Base-by-base conservation (phyloP, 768 basidiomycete genomes). In the Termitomyces sp. region DNA sequence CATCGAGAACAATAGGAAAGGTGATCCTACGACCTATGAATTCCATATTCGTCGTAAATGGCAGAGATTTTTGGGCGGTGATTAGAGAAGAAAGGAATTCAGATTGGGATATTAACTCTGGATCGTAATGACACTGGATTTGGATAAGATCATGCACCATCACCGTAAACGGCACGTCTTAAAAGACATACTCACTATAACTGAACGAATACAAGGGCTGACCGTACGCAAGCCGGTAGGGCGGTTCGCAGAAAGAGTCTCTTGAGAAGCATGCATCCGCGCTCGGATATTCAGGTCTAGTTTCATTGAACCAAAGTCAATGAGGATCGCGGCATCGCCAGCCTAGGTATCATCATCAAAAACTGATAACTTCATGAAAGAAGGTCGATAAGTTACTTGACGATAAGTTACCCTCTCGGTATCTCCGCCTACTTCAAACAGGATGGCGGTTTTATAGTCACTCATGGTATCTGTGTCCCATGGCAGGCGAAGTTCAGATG, bases 1-100 rank as follows among this genome's bases (percentile, higher is more conserved):
- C 87, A 61, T 88, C 82, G 12, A 87, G 75, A 1, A 79, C 80
- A 31, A 89, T 81, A 0, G 88, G 88, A 55, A 89, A 82, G 8
- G 76, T 79, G 31, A 89, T 75, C 45, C 76, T 73, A 16, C 87
- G 77, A 1, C 79, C 80, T 0, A 78, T 74, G 55, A 89, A 81
- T 15, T 68, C 66, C 66, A 81, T 73, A 3, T 76, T 68, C 6
- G 66, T 57, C 45, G 75, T 75, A 4, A 66, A 63, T 0, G 82
- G 80, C 4, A 85, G 72, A 0, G 68, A 66, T 0, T 60, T 54
- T 22, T 81, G 78, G 0, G 70, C 70, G 1, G 68, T 63, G 3
- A 80, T 54, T 31, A 89, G 73, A 16, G 69, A 59, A 3, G 66
- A 51, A 13, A 89, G 67, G 36, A 86, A 69, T 0, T 72, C 66